A percentile compares a stretch with the other conserved stretches of the same genome.
phyloP scores from a whole-genome alignment of 2,329 filamentous ascomycete species.

The Hymenoscyphus occultus region DNA sequence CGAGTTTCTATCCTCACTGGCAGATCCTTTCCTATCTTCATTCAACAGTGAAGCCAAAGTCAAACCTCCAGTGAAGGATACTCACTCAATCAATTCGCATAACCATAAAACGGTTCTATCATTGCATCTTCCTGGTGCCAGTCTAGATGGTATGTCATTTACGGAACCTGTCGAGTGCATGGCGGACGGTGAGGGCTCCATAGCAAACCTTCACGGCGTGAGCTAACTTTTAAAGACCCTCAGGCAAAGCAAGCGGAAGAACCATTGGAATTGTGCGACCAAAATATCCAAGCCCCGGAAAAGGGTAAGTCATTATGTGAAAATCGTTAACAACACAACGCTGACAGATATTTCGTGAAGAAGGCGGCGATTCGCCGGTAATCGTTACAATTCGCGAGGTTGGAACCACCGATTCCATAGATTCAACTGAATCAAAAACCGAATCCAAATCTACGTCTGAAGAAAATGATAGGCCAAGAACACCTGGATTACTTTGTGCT shows the following conservation, averaged over 20 bases:
- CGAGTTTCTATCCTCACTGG: not conserved
- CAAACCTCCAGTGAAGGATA: not conserved
- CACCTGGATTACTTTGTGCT: constrained; percentile 6
- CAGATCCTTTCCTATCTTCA: not conserved
- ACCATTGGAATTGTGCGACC: not conserved
- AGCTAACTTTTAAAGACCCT: not conserved
- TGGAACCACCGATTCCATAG: not conserved
- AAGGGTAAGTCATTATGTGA: not conserved
- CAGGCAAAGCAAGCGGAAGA: not conserved
- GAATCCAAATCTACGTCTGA: not conserved
- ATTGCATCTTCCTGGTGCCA: constrained; percentile 12
- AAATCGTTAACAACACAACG: not conserved
- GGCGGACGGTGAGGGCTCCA: constrained; percentile 8
- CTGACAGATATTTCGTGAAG: not conserved
- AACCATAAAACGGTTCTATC: constrained; percentile 5
- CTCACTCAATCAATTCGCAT: not conserved
- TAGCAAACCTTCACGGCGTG: not conserved
- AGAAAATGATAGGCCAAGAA: not conserved
- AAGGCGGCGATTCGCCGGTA: not conserved
- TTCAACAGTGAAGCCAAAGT: not conserved
- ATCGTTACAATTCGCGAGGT: not conserved
- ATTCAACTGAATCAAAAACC: not conserved
- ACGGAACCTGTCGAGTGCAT: constrained; percentile 11
- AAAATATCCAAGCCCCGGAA: not conserved
- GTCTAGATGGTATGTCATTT: constrained; percentile 12